These are phyloP conservation scores for Drechmeria coniospora DNA, from an alignment of 2,329 filamentous ascomycete genomes.

Conservation along the genomic window DNA sequence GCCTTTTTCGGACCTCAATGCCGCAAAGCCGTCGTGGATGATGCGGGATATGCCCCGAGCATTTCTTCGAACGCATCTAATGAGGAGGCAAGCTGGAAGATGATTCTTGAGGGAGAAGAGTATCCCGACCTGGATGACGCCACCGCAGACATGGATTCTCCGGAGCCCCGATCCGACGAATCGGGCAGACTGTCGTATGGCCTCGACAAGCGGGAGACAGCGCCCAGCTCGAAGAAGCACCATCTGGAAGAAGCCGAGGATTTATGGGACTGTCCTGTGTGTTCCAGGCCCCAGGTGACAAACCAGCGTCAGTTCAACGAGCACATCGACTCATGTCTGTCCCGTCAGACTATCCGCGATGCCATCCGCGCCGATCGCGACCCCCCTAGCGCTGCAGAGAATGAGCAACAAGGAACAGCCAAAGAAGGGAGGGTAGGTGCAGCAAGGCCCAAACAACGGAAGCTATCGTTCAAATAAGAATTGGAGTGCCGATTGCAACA, in stretches of 20 bases:
- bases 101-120: constrained; percentile 52
- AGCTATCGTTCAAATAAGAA: constrained; percentile 34
- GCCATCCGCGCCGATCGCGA: no score
- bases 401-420: no score
- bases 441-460: constrained; percentile 32
- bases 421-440: constrained; percentile 21
- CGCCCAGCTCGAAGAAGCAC: constrained; percentile 26
- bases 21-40: constrained; percentile 8
- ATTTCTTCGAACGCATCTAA: constrained; percentile 18
- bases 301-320: constrained; percentile 71
- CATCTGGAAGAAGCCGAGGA: constrained; percentile 22
- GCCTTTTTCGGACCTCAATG: constrained; percentile 60
- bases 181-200: constrained; percentile 3
- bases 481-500: no score
- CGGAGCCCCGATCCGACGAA: neutral
- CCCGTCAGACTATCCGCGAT: constrained; percentile 71
- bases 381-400: constrained; percentile 20
- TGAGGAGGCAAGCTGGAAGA: constrained; percentile 37
- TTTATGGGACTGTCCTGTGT: constrained; percentile 81
- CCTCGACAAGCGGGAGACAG: constrained; percentile 35
- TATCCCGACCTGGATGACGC: constrained; percentile 3
- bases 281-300: constrained; percentile 56
- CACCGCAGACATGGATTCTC: neutral
- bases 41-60: constrained; percentile 2
- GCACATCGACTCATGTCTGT: constrained; percentile 86